Base-by-base conservation (phyloP, 768 basidiomycete species). In the Boletus rex-veris region DNA sequence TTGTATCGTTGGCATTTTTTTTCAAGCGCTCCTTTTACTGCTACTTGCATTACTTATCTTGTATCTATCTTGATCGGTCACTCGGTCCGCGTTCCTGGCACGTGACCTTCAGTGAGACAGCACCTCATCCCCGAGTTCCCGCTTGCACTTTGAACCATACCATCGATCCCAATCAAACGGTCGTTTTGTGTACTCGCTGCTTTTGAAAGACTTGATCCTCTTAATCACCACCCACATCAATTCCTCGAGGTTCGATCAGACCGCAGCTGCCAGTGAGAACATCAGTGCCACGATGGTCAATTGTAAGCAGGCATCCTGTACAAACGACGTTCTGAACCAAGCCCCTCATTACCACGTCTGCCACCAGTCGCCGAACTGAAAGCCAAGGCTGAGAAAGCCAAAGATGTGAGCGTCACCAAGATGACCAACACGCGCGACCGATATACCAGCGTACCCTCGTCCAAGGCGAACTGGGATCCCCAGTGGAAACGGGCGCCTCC, bases 401-500 rank as follows among this genome's bases (percentile, higher is more conserved):
- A 84, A 52, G 80, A 82, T 64, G 75, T 76, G 2, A 70, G 79
- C 16, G 75, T 81, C 15, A 72, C 74, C 53, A 83, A 77, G 63
- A 48, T 82, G 48, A 74, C 78, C 55, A 75, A 75, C 67, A 80
- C 83, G 19, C 77, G 76, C 59, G 85, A 87, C 69, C 75, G 77
- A 21, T 77, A 77, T 60, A 41, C 45, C n/a, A 86, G 85, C 59
- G 70, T 76, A 7, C 78, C 85, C 4, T 68, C 85, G 63, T 80
- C 78, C 53, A 81, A 82, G 52, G 80, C 82, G 8, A 84, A 79
- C 58, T 87, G 84, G 83, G 80, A 86, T 65, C 68, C 83, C 18
- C 68, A 69, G 54, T 81, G 77, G 61, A 80, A 79, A 24, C 69
- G 73, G n/a, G 71, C 77, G 7, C 76, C 82, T 2, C 75, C 28